Conservation (phyloP, 225 moss, liverwort and hornwort species). For the Sphagnum tenellum region DNA sequence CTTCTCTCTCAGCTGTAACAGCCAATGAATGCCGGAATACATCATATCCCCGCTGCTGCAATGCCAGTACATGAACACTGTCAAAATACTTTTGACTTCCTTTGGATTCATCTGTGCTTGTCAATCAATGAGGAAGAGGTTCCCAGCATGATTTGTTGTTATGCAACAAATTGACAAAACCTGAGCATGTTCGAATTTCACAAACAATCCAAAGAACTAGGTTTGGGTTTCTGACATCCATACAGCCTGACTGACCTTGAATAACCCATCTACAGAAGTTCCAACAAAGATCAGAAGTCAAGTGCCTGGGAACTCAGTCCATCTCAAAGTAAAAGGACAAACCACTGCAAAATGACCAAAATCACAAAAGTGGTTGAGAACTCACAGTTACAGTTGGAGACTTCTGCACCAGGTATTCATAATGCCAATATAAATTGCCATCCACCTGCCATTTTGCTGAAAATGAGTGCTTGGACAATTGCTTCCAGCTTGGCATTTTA, state of each 20-base stretch:
- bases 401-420: constrained; percentile 91
- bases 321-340: too few relatives aligned
- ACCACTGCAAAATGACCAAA: too few relatives aligned
- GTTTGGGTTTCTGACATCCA: too few relatives aligned
- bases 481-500: too few relatives aligned
- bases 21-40: constrained; percentile 86
- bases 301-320: too few relatives aligned
- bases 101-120: not conserved
- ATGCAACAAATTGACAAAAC: too few relatives aligned
- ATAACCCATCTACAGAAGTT: too few relatives aligned
- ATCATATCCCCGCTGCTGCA: constrained; percentile 66
- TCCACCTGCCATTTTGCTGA: constrained; percentile 44
- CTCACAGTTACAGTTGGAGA: constrained; percentile 76
- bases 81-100: not conserved
- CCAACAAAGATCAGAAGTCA: too few relatives aligned
- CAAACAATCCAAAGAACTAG: too few relatives aligned
- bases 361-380: not conserved
- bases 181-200: too few relatives aligned
- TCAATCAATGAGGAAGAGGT: constrained; percentile 3
- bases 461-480: not conserved
- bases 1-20: constrained; percentile 87
- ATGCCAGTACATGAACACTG: constrained; percentile 1
- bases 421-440: constrained; percentile 84
- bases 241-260: too few relatives aligned
- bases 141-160: too few relatives aligned